Base-by-base conservation (phyloP, 495 filamentous ascomycete species). In the Bryoglossum gracile region DNA sequence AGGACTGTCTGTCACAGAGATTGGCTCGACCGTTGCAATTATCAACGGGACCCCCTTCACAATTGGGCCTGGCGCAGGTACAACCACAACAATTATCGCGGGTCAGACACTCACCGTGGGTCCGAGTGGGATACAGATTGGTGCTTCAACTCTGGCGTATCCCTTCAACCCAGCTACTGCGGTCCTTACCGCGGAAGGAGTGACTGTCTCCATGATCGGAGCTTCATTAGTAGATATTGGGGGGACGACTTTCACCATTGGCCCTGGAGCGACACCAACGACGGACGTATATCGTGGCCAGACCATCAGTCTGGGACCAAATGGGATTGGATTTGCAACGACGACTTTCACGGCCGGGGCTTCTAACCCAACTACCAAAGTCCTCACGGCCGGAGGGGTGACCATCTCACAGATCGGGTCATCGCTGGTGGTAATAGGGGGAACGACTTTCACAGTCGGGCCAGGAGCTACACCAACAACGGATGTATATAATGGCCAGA, bases 11-110 rank as follows among this genome's bases (percentile, higher is more conserved):
- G 56, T 76, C 25, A 71, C 72, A 3, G 65, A 71, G 48, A 49
- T 76, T 22, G 74, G 72, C 21, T 55, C 70, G 0, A 72, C 71
- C 4, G 61, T 72, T 3, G 73, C 76, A 4, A 67, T 79, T 8
- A 60, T 81, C 32, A 50, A 59, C n/a, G 65, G 66, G 8, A 45
- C 53, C 2, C 75, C 70, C 0, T 73, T 72, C 52, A 68, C 66
- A 1, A 58, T 77, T 48, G 68, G 66, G 5, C 57, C 65, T 0
- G 60, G 59, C 1, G 58, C 59, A 9, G 48, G 56, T 14, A 49
- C 50, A 9, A 49, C 58, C 0, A 65, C 68, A n/a, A 70, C 65
- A 0, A 44, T 55, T 5, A 55, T 59, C 6, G 36, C 47, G n/a
- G 53, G 52, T 1, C 48, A 59, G 8, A 59, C 49, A 0, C 50